Evolutionary conservation across 306 rosid genomes (phyloP), one percentile per base, ranked within the genome.

Genomic region (Lathyrus sativus): DNA sequence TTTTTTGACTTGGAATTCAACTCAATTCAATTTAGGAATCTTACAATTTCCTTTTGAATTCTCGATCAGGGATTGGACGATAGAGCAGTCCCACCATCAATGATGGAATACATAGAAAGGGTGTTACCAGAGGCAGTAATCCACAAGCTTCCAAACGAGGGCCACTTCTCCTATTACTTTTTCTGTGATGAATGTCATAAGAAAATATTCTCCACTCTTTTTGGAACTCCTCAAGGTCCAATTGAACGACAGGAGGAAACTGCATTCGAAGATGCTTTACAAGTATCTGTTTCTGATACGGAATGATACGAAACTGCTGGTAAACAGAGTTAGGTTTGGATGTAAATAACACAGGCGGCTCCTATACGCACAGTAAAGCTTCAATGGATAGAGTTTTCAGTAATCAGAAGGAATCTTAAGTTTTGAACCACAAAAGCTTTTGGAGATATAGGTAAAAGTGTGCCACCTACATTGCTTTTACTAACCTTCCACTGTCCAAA

Each of bases 71-170:
- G 99, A 58, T 80, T 85, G 88, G 96, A 86, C 67, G 99, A 93
- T 68, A 68, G 73, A 57, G 86, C 84, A 76, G 84, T 85, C 66
- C 96, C 96, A n/a, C 89, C 91, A 43, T 83, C 97, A 12, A 81
- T 85, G 85, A 61, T 78, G 3, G 96, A 90, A 73, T 82, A 82
- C 35, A 69, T 90, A 61, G 80, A 68, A 44, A 85, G 96, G 72
- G 85, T 81, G 70, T 79, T 93, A 74, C 97, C 97, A 1, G 96
- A 79, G 62, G 87, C 93, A 18, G 56, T 71, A 13, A 70, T 90
- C 73, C 97, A 86, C 60, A 88, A 77, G 85, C 91, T 93, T 76
- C 92, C 89, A 68, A 90, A 82, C 12, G 98, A 90, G 82, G 98
- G 97, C 9, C 98, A 93, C 76, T 90, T 86, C 66, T 90, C 97